Conservation (phyloP, 2,329 filamentous ascomycete species). For the Exophiala xenobiotica region DNA sequence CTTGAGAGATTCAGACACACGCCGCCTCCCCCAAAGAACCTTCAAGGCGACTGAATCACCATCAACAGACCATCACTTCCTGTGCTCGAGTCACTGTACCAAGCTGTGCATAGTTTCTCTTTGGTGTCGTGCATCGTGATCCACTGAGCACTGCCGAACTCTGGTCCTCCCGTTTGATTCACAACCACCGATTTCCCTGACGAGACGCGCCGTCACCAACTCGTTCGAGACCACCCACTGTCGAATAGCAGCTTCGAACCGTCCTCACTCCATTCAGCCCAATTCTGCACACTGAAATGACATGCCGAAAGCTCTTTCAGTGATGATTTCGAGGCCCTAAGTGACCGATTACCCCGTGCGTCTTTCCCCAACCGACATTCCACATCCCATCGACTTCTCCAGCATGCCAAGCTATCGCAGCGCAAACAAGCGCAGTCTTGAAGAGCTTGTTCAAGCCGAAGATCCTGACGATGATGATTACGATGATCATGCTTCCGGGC, state of each 20-base stretch:
- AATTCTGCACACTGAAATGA: background rate
- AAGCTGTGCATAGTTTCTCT: too few relatives aligned
- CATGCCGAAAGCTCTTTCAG: background rate
- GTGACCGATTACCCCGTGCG: background rate
- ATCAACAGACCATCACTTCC: background rate
- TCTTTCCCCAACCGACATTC: background rate
- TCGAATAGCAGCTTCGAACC: background rate
- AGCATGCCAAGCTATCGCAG: constrained; percentile 13
- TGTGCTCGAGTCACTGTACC: background rate
- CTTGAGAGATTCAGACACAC: constrained; percentile 6
- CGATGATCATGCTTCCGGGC: constrained; percentile 38
- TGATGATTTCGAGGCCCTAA: constrained; percentile 2
- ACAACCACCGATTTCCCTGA: background rate
- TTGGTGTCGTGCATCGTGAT: too few relatives aligned
- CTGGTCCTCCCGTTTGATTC: background rate
- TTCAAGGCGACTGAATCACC: background rate
- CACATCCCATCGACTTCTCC: background rate
- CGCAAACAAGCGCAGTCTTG: constrained; percentile 40
- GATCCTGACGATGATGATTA: constrained; percentile 49
- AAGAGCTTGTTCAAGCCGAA: constrained; percentile 45
- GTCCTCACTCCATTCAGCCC: background rate
- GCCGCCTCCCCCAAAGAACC: constrained; percentile 1
- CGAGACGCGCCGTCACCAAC: background rate
- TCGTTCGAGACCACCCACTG: background rate
- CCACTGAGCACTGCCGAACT: too few relatives aligned